Evolutionary conservation across 1,284 basidiomycete species (phyloP), one percentile per base, ranked within the genome.

Genomic region (Microbotryomycetes sp.): DNA sequence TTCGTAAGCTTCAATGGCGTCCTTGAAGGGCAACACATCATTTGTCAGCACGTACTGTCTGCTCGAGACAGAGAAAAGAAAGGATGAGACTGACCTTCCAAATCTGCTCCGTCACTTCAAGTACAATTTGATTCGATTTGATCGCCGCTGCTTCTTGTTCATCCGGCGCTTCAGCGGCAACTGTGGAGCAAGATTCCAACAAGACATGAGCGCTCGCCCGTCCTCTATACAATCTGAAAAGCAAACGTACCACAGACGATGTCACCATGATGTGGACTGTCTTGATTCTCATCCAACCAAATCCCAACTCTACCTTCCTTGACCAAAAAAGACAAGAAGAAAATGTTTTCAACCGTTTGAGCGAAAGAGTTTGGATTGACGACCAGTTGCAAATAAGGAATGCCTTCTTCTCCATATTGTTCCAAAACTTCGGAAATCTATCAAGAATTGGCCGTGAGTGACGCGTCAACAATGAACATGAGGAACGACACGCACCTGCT

Each of bases 261-360:
- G 70, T 89, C 86, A 1, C 84, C 86, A 0, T 73, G 72, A 19
- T 86, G 78, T 4, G 84, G 79, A 50, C 79, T 77, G 1, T 81
- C 81, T 4, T 29, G 23, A 23, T 66, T 42, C 14, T 63, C 61
- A 28, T 68, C 67, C 6, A 64, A 22, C 54, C 68, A 66, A 49
- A 68, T 58, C n/a, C 57, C 54, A 6, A 54, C 68, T 51, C 59
- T 66, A n/a, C 86, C 88, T 69, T 94, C 90, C 50, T 88, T 81
- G 54, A 96, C 87, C 56, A 93, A 79, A 76, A 96, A 96, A 0
- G 91, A 92, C 2, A 94, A 80, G 71, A 94, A 89, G 74, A 96
- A 96, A 23, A 94, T 79, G 73, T 96, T 96, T 76, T 96, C 92
- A 23, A 96, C 88, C 0, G 89, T 89, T 74, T 96, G 92, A 0